Evolutionary conservation across 2,329 filamentous ascomycete species (phyloP).

Genomic region (Zymoseptoria tritici): DNA sequence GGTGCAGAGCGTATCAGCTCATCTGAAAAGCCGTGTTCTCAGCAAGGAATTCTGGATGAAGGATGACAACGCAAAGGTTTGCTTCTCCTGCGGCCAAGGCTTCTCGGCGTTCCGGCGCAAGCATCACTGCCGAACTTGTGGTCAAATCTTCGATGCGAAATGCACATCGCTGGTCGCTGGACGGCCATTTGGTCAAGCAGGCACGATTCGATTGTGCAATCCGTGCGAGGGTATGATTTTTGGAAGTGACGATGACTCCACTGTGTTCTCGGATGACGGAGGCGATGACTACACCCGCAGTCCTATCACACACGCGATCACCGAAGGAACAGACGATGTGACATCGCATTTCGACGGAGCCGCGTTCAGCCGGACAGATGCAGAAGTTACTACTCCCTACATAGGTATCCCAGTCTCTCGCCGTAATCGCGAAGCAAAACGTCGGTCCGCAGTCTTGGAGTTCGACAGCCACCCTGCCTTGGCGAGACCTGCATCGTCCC

Average conservation of each 20-base stretch:
- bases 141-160: constrained; percentile 97
- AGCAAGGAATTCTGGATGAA: constrained; percentile 96
- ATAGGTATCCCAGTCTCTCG: constrained; percentile 60
- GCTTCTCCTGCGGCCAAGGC: constrained; percentile 80
- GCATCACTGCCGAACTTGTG: constrained; percentile 90
- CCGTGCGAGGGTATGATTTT: constrained; percentile 88
- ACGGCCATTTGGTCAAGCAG: constrained; percentile 76
- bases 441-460: constrained; percentile 82
- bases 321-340: constrained; percentile 8
- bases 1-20: constrained; percentile 34
- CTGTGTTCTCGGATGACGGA: constrained; percentile 70
- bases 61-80: constrained; percentile 95
- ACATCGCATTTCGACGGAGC: constrained; percentile 16
- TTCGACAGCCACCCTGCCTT: constrained; percentile 73
- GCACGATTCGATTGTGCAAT: constrained; percentile 82
- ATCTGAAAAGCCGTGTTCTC: constrained; percentile 77
- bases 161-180: constrained; percentile 90
- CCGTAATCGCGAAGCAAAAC: constrained; percentile 65
- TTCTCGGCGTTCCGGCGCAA: constrained; percentile 94
- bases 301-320: constrained; percentile 11
- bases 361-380: constrained; percentile 18
- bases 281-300: constrained; percentile 35
- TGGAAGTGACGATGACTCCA: constrained; percentile 73
- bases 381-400: constrained; percentile 46
- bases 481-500: constrained; percentile 84